Percentiles rank a stretch among this genome's conserved stretches.
These are phyloP conservation scores for Terfezia claveryi DNA, from an alignment of 495 filamentous ascomycete genomes.

Conservation along the genomic window DNA sequence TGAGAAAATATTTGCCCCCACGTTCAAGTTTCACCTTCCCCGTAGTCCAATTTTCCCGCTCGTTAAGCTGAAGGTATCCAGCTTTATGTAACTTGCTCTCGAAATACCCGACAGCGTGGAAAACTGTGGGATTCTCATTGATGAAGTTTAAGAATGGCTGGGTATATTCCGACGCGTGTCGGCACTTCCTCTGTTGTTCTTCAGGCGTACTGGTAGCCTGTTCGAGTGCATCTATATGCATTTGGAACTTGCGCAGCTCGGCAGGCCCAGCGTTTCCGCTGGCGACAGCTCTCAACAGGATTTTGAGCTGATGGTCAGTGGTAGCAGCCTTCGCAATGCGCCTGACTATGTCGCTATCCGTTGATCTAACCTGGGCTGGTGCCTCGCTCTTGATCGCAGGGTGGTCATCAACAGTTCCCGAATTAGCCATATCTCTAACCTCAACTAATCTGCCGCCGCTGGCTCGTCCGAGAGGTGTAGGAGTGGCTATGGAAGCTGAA, in stretches of 20 bases:
- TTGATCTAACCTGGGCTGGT: no score
- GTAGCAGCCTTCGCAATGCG: neutral
- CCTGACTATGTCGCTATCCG: neutral
- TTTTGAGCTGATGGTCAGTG: neutral
- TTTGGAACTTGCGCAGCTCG: neutral
- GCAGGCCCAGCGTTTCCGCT: neutral
- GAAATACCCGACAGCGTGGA: slow-evolving; percentile 63
- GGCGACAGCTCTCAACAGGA: neutral
- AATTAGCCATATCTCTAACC: no score
- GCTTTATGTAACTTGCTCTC: slow-evolving; percentile 42
- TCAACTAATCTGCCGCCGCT: no score
- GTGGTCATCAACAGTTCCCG: no score
- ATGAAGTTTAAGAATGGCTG: slow-evolving; percentile 77
- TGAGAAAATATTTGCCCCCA: slow-evolving; percentile 74
- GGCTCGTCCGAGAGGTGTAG: no score
- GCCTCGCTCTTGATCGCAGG: no score
- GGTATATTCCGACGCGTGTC: slow-evolving; percentile 37
- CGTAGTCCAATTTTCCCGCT: slow-evolving; percentile 55
- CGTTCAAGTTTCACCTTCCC: slow-evolving; percentile 33
- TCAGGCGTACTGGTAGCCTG: no score
- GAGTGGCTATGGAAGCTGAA: no score
- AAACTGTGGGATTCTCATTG: slow-evolving; percentile 74
- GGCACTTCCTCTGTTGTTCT: no score
- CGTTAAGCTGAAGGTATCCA: slow-evolving; percentile 58
- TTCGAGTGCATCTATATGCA: neutral